Base-by-base conservation (phyloP, 257 asterid species). In the Solanum chilense region DNA sequence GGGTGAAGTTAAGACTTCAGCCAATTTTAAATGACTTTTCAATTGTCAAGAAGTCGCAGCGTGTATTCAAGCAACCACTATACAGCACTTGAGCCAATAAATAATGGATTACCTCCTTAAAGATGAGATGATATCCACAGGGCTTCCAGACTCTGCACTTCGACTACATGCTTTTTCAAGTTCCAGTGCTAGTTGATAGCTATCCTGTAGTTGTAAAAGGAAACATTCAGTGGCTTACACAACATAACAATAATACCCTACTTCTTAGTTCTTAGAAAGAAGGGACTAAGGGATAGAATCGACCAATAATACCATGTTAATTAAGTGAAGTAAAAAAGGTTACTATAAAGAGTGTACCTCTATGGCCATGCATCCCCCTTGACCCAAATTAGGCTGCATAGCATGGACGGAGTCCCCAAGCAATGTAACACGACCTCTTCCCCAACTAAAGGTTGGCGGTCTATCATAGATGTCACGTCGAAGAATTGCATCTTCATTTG, bases 321-420 rank as follows among this genome's bases (percentile, higher is more conserved):
- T 9, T 27, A 16, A 45, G 5, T 27, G 16, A 44, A 78, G 42
- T 27, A 66, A 45, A 1, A 45, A 78, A 78, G 42, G 41, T 25
- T 45, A 47, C 27, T 45, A 78, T 45, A 2, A 78, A 78, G 70
- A 86, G n/a, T 47, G 21, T 88, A 97, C 99, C 98, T 97, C 99
- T 69, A 97, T 97, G 87, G 99, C 99, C 99, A 97, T 96, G 93
- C 99, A 97, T 71, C 99, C 99, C 29, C 99, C 99, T 90, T 97
- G 99, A 62, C 99, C 99, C 94, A 97, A 93, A 89, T 97, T 97
- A 47, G 99, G 99, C 90, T 97, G 99, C 99, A 97, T 97, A 21
- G 99, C 99, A 86, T 97, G 99, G 88, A 97, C 92, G 0, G 99
- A 95, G 91, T 97, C 99, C 88, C 99, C 99, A 21, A 97, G 98